phyloP scores from a whole-genome alignment of 176 grass and related monocot genomes.

The Zoysia japonica region DNA sequence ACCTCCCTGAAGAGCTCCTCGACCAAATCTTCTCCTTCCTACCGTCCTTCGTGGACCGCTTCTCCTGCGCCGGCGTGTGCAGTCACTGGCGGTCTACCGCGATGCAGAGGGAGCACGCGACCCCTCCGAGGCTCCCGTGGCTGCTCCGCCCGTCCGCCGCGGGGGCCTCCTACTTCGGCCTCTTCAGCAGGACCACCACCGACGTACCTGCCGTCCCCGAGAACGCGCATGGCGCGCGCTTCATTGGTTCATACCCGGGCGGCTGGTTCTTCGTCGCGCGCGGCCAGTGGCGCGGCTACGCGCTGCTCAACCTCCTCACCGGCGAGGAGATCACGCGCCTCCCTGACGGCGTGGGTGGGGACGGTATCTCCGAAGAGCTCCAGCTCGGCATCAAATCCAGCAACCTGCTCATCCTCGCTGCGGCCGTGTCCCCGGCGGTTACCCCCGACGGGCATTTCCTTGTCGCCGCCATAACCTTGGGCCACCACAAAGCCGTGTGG shows the following conservation, averaged over 20 bases:
- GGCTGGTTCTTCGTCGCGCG: neutral
- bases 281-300: neutral
- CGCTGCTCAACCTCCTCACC: neutral
- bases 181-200: neutral
- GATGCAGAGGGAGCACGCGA: neutral
- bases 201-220: neutral
- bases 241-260: neutral
- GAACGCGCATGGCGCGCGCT: neutral
- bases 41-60: neutral
- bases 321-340: neutral
- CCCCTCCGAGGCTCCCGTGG: neutral
- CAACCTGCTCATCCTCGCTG: neutral
- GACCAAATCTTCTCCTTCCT: neutral
- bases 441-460: neutral
- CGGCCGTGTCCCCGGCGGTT: neutral
- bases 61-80: constrained; percentile 4
- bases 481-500: neutral
- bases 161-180: neutral
- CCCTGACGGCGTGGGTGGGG: no score
- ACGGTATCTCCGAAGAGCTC: neutral
- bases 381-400: no score
- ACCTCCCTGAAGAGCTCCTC: neutral
- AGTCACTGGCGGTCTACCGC: neutral
- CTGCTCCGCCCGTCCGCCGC: neutral
- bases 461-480: neutral